These are phyloP conservation scores for Ophiostoma ips DNA, from an alignment of 2,329 filamentous ascomycete species.

Conservation along the genomic window DNA sequence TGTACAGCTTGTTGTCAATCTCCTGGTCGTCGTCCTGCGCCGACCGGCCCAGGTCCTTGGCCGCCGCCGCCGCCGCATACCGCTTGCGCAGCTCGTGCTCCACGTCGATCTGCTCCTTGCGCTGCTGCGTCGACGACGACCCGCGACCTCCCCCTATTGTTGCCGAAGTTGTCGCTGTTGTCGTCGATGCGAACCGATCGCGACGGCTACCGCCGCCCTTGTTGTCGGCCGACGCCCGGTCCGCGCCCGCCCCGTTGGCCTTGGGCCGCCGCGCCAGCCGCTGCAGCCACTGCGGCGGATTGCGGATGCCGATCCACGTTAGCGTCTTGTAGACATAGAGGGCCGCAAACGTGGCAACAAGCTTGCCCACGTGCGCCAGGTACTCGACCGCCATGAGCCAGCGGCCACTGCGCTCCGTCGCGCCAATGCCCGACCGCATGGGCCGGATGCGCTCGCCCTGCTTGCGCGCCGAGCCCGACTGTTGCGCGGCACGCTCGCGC, in stretches of 20 bases:
- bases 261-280: constrained; percentile 32
- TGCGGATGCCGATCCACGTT: constrained; percentile 43
- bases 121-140: too few relatives aligned
- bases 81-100: constrained; percentile 63
- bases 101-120: constrained; percentile 40
- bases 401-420: constrained; percentile 62
- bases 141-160: too few relatives aligned
- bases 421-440: constrained; percentile 55
- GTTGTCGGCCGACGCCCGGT: constrained; percentile 4
- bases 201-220: neutral
- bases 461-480: constrained; percentile 36
- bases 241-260: constrained; percentile 11
- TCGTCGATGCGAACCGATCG: constrained; percentile 15
- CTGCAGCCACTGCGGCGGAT: constrained; percentile 50
- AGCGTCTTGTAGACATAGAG: constrained; percentile 40
- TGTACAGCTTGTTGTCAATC: constrained; percentile 63
- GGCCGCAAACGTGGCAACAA: constrained; percentile 46
- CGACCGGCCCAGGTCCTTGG: constrained; percentile 18
- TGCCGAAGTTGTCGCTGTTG: too few relatives aligned
- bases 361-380: constrained; percentile 55
- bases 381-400: constrained; percentile 69
- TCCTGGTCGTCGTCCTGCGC: constrained; percentile 39
- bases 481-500: constrained; percentile 54
- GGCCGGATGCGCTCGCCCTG: constrained; percentile 27
- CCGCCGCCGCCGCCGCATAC: constrained; percentile 20